Evolutionary conservation across 495 filamentous ascomycete genomes (phyloP).

Genomic region (Baudoinia panamericana): DNA sequence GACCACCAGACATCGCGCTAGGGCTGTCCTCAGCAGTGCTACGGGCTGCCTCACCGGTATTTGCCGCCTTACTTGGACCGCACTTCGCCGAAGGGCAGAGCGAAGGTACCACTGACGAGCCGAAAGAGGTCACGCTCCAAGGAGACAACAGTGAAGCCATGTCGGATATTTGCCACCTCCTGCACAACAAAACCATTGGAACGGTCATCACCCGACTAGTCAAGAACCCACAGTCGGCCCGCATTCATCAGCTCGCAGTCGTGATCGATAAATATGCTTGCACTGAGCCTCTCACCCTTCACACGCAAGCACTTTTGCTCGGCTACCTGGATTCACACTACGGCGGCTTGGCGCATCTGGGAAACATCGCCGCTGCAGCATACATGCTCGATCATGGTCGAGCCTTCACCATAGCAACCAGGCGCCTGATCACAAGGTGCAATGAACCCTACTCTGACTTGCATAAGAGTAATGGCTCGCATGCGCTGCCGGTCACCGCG

Average conservation of each 20-base stretch:
- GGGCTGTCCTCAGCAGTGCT: not conserved
- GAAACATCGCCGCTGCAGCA: not conserved
- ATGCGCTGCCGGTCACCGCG: not conserved
- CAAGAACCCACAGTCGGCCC: not conserved
- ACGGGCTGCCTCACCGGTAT: not conserved
- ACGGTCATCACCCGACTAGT: not conserved
- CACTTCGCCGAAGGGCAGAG: slow-evolving; percentile 4
- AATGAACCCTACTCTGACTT: not conserved
- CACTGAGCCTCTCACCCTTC: not conserved
- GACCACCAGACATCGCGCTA: no score
- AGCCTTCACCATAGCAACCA: not conserved
- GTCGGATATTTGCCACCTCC: slow-evolving; percentile 9
- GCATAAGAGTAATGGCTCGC: not conserved
- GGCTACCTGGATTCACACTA: not conserved
- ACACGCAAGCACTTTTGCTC: not conserved
- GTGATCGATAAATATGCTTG: slow-evolving; percentile 5
- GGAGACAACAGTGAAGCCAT: slow-evolving; percentile 4
- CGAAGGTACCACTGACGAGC: not conserved
- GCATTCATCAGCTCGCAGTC: not conserved
- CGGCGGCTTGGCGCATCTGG: not conserved
- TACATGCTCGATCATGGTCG: slow-evolving; percentile 5
- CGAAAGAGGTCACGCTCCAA: slow-evolving; percentile 3
- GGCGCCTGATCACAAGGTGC: not conserved
- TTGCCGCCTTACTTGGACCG: slow-evolving; percentile 1
- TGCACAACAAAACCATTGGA: not conserved